Base-by-base conservation (phyloP, 2,329 filamentous ascomycete species). In the Lasiodiplodia citricola region DNA sequence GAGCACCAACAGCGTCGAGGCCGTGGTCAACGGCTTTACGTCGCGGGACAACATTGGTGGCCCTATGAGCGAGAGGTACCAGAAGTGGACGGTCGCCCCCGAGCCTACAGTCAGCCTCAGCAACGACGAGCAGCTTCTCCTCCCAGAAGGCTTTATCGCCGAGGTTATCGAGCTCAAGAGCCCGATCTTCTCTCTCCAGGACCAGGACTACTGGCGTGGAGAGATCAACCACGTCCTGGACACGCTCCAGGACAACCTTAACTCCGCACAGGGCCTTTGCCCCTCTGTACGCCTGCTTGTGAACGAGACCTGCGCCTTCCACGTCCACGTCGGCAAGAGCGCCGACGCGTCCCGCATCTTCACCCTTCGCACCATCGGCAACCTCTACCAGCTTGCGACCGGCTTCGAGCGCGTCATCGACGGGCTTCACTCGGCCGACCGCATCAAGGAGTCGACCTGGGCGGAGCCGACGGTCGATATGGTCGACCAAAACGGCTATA, bases 251-350 rank as follows among this genome's bases (percentile, higher is more conserved):
- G 2, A 18, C 1, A 14, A 51, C 2, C 60, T 63, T n/a, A 62
- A 62, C 57, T 44, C 37, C 0, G 31, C 2, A 3, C 13, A 16
- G 13, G 56, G 41, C n/a, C 4, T 4, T 16, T 44, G n/a, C 44
- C n/a, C 56, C 0, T 11, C 57, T 6, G 16, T 52, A 18, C 63
- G 63, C 37, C 14, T 54, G 35, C 28, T 66, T 1, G 13, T 25
- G 4, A 66, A 66, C 21, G 16, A 44, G 2, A 51, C 7, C 14
- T 67, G 64, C 51, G 77, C 75, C 0, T 44, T 77, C 0, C 77
- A 80, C 58, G 71, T 79, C 16, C 77, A 80, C 66, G 70, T 79
- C 37, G 76, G 76, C 6, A 52, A 28, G 11, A 6, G 3, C 3
- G 16, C 18, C 2, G 38, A 47, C 28, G n/a, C 73, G 75, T 37